Evolutionary conservation across 179 eudicot genomes (phyloP).

Genomic region (Sideroxylon spinosum): DNA sequence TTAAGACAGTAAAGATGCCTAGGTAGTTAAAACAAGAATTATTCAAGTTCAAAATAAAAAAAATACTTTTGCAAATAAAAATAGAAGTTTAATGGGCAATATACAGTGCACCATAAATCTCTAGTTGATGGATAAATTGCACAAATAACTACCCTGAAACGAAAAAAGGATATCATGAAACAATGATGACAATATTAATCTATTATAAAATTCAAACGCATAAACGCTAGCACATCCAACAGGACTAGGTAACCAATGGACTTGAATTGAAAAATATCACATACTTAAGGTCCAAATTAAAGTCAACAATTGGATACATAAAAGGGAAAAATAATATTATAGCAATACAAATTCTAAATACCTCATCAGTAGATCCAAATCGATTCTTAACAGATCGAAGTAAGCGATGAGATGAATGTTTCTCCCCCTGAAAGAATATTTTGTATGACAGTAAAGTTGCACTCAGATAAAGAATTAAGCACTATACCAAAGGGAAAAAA

Average conservation of each 20-base stretch:
- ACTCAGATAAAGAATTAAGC: background rate
- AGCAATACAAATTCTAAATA: slow-evolving; percentile 16
- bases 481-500: background rate
- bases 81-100: background rate
- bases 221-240: too few species aligned
- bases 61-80: too few species aligned
- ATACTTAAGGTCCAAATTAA: background rate
- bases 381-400: slow-evolving; percentile 96
- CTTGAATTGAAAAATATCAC: background rate
- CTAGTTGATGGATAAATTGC: background rate
- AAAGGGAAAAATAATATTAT: slow-evolving; percentile 10
- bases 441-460: background rate
- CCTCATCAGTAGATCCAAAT: slow-evolving; percentile 99
- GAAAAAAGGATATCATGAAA: background rate
- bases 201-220: too few species aligned
- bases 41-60: too few species aligned
- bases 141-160: background rate
- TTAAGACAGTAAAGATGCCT: too few species aligned
- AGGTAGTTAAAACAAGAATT: too few species aligned
- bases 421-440: slow-evolving; percentile 71
- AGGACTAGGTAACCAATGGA: background rate
- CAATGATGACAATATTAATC: too few species aligned
- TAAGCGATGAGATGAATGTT: slow-evolving; percentile 75
- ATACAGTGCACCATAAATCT: too few species aligned
- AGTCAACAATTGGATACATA: background rate